Percentiles rank a stretch among this genome's conserved stretches.
These are phyloP conservation scores for Gastrodia elata DNA, from an alignment of 106 monocot species.

Conservation along the genomic window DNA sequence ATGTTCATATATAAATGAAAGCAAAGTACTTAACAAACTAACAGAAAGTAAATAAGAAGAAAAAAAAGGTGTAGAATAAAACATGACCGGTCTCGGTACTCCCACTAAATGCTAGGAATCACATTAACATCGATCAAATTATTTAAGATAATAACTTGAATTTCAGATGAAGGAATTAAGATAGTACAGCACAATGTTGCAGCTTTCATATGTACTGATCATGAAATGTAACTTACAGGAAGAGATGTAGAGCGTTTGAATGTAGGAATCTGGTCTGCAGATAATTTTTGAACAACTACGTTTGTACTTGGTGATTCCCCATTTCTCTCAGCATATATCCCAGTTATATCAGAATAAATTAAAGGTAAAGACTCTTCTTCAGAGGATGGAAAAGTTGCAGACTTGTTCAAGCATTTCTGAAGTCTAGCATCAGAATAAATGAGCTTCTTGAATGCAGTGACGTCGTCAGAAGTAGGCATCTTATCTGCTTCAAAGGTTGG, in stretches of 20 bases:
- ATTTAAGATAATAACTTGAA: not conserved
- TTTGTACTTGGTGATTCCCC: not conserved
- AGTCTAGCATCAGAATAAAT: not conserved
- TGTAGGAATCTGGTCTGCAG: not conserved
- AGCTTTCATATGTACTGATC: not conserved
- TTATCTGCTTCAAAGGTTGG: not conserved
- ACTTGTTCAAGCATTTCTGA: not conserved
- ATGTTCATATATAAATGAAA: no score
- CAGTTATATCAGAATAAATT: not conserved
- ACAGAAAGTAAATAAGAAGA: no score
- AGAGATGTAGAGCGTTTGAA: not conserved
- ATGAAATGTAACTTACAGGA: conserved; percentile 2
- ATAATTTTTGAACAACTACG: not conserved
- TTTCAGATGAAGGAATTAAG: not conserved
- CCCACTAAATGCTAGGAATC: no score
- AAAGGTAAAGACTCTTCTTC: not conserved
- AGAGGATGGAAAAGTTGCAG: not conserved
- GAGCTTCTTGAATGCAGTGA: not conserved
- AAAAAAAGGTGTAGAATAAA: no score
- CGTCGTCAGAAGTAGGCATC: not conserved
- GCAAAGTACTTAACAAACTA: no score
- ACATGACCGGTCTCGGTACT: no score
- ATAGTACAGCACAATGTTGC: not conserved
- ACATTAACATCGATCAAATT: not conserved
- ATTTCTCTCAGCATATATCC: not conserved